These are phyloP conservation scores for Fomitopsis palustris DNA, from an alignment of 1,284 basidiomycete species.

Conservation along the genomic window DNA sequence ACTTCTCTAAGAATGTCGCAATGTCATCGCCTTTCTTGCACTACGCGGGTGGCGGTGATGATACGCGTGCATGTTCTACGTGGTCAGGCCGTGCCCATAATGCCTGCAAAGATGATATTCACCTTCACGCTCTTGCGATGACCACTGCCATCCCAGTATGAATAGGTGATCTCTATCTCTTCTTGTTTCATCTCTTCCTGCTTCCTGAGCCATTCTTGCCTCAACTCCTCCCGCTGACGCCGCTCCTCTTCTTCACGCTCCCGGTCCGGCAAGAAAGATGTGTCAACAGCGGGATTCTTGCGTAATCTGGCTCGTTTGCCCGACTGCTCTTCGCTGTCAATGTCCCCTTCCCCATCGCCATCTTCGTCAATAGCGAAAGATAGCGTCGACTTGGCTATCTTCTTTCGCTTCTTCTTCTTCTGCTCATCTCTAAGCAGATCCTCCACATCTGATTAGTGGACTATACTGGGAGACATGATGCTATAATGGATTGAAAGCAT, in stretches of 20 bases:
- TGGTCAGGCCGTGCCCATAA: constrained; percentile 21
- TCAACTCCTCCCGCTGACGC: constrained; percentile 81
- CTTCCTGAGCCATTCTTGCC: constrained; percentile 86
- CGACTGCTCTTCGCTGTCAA: constrained; percentile 38
- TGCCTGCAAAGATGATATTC: constrained; percentile 31
- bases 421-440: constrained; percentile 80
- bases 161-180: constrained; percentile 91
- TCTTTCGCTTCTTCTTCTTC: constrained; percentile 92
- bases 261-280: constrained; percentile 96
- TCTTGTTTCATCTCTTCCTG: constrained; percentile 90
- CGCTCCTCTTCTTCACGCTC: constrained; percentile 93
- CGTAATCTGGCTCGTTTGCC: constrained; percentile 76
- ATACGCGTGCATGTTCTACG: constrained; percentile 21
- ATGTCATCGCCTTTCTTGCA: constrained; percentile 99
- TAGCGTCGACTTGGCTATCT: constrained; percentile 75
- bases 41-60: constrained; percentile 37
- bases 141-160: constrained; percentile 98
- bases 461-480: constrained; percentile 14
- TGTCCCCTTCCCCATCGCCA: constrained; percentile 34
- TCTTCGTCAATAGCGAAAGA: constrained; percentile 89
- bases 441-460: constrained; percentile 75
- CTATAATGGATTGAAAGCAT: constrained; percentile 17
- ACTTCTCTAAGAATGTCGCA: constrained; percentile 87
- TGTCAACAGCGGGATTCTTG: constrained; percentile 97
- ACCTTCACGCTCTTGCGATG: constrained; percentile 92